phyloP scores from a whole-genome alignment of 768 basidiomycete species.

The Lyophyllum decastes region DNA sequence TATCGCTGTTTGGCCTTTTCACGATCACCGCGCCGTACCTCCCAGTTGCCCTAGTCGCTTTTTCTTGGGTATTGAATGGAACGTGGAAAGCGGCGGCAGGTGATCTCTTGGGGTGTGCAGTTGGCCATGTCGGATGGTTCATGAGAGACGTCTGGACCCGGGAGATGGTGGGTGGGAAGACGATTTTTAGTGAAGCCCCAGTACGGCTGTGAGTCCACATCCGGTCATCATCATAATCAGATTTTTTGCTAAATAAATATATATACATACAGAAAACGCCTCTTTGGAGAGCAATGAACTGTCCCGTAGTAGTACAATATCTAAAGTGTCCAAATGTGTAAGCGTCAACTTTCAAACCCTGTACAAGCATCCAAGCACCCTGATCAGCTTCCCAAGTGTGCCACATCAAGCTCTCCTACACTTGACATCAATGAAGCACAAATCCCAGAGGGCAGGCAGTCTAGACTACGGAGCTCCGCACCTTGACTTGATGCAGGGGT shows the following conservation, averaged over 20 bases:
- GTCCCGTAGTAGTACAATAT: neutral
- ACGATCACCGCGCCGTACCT: constrained; percentile 96
- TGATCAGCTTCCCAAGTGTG: neutral
- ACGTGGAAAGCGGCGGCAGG: constrained; percentile 83
- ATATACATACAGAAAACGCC: constrained; percentile 49
- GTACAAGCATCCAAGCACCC: neutral
- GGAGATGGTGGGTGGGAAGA: constrained; percentile 80
- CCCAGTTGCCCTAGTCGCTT: constrained; percentile 85
- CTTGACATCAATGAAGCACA: neutral
- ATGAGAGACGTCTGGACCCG: constrained; percentile 85
- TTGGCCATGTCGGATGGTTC: constrained; percentile 87
- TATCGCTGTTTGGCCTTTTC: constrained; percentile 92
- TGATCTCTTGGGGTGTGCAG: constrained; percentile 82
- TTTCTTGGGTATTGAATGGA: constrained; percentile 82
- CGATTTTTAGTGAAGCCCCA: constrained; percentile 74
- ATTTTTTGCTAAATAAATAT: neutral
- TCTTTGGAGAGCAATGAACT: constrained; percentile 58
- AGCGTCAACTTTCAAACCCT: neutral
- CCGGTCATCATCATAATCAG: constrained; percentile 7
- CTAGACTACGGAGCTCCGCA: neutral
- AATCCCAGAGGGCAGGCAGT: neutral
- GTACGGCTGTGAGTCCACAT: constrained; percentile 57
- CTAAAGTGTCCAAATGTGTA: constrained; percentile 5
- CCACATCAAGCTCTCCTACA: neutral
- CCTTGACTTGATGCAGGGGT: neutral